Conservation (phyloP, 257 asterid species). For the Capsicum baccatum region DNA sequence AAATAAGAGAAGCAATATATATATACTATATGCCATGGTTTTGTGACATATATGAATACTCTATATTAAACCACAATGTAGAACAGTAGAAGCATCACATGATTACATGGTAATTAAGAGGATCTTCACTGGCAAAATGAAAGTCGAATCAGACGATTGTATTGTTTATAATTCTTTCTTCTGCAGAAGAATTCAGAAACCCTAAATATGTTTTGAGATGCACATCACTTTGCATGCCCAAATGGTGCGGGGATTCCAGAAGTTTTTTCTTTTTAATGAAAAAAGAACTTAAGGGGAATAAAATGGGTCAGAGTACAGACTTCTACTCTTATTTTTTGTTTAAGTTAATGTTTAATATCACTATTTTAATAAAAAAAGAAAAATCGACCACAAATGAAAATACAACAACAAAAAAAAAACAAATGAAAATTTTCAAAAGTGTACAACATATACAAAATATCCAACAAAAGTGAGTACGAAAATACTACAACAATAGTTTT, state of each 20-base stretch:
- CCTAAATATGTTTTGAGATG: constrained; percentile 4
- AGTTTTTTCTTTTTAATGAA: not conserved
- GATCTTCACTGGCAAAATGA: not conserved
- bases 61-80: not conserved
- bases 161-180: not conserved
- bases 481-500: too few species aligned
- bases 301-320: not conserved
- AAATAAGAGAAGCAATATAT: not conserved
- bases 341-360: too few species aligned
- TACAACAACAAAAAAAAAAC: too few species aligned
- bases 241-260: not conserved
- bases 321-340: not conserved
- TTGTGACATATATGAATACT: not conserved
- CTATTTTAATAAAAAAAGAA: too few species aligned
- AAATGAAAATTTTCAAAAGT: too few species aligned
- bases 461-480: too few species aligned
- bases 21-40: not conserved
- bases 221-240: not conserved
- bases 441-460: too few species aligned
- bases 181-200: not conserved
- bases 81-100: not conserved
- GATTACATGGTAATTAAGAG: not conserved
- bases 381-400: too few species aligned
- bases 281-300: not conserved
- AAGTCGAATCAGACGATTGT: not conserved